Base-by-base conservation (phyloP, 2,329 filamentous ascomycete genomes). In the Paecilomyces formosus region DNA sequence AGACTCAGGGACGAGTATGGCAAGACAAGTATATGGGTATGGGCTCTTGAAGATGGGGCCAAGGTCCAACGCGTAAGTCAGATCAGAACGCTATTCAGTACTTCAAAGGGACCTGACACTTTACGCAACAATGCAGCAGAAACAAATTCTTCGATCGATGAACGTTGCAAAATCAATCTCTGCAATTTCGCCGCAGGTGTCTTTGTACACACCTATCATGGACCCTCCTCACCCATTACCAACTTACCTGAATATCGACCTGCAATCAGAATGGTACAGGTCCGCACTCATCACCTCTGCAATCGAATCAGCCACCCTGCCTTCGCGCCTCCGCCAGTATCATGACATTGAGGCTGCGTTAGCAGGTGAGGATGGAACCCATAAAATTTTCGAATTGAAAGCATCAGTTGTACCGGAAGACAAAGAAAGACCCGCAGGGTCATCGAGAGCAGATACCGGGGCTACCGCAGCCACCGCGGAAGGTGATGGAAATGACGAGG, bases 1-100 rank as follows among this genome's bases (percentile, higher is more conserved):
- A 82, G 86, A 30, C 75, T 99, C 58, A 80, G 90, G 61, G 94
- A 99, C 70, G 94, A 99, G 71, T 93, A 92, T 71, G 90, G 91
- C 30, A 97, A 97, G 76, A 84, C 86, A 33, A 85, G 85, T 55
- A 84, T 97, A 31, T 95, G 91, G 89, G 83, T 92, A 12, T 97
- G 92, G 88, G 92, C 88, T 0, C 72, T 92, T 22, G 88, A 95
- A 71, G 86, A 88, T 58, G 77, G 81, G 49, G 77, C 73, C 54
- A 82, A 78, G 51, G 76, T 81, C 30, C 74, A 81, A 45, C 78
- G 84, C 66, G 85, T 87, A 70, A 72, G 76, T 68, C 11, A 31
- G n/a, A 13, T 53, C 26, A 57, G 54, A 21, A 50, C 53, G 15
- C 52, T 33, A 33, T 45, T 54, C 9, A 59, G 31, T 58, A 55